Percentiles rank a stretch among this genome's conserved stretches.
phyloP scores from a whole-genome alignment of 306 rosid genomes.

The Cicer judaicum region DNA sequence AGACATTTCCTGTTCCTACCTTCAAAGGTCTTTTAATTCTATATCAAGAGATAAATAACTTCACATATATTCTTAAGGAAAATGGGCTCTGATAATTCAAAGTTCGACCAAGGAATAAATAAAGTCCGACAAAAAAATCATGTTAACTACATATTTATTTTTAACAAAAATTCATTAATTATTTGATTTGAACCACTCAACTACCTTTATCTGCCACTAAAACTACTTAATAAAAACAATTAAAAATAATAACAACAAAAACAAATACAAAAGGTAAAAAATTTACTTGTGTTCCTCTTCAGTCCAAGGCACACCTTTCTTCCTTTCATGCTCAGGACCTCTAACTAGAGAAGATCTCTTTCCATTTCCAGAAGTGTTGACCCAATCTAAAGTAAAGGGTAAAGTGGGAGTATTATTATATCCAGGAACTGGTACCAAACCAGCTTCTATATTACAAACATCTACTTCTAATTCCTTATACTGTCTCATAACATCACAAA shows the following conservation, averaged over 20 bases:
- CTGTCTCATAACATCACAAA: constrained; percentile 69
- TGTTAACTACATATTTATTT: no score
- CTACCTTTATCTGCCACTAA: no score
- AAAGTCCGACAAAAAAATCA: no score
- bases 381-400: constrained; percentile 82
- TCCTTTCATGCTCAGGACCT: constrained; percentile 76
- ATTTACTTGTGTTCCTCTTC: constrained; percentile 93
- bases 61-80: neutral
- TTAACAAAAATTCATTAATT: no score
- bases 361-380: constrained; percentile 57
- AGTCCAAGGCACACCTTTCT: constrained; percentile 96
- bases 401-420: constrained; percentile 51
- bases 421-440: constrained; percentile 79
- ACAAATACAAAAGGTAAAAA: constrained; percentile 19
- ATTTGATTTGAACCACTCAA: no score
- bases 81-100: no score
- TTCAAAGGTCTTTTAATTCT: constrained; percentile 13
- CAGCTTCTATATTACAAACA: constrained; percentile 85
- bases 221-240: no score
- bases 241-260: neutral
- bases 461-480: constrained; percentile 76
- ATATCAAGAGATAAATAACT: neutral
- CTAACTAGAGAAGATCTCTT: constrained; percentile 62
- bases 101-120: no score
- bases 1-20: constrained; percentile 38